Base-by-base conservation (phyloP, 371 early-diverging fungal species). In the Coelomomyces lativittatus region DNA sequence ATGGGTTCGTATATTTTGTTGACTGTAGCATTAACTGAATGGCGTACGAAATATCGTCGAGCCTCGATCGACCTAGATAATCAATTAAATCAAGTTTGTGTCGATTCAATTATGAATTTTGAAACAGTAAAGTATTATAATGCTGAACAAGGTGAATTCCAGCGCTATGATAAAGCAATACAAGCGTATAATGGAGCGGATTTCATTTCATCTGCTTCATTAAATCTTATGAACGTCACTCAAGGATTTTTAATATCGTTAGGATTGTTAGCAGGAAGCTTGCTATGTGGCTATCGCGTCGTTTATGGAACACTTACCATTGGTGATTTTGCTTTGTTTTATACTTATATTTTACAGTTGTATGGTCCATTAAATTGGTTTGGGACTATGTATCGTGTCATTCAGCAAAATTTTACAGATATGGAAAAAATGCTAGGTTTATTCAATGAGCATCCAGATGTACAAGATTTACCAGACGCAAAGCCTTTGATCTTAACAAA, bases 391-490 rank as follows among this genome's bases (percentile, higher is more conserved):
- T 63, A 24, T 52, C 56, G 67, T 19, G 66, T 70, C 57, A 78
- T 81, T 30, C 70, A 81, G 49, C 66, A 79, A 62, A 86, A 85
- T 69, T 87, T 88, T 60, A 75, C 88, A 35, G 90, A 89, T 51
- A 87, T 88, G 89, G 91, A 91, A 51, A 86, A 84, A 56, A 84
- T 91, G 81, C 61, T 90, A 39, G 84, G 81, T 30, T 59, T 89
- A 21, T 81, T 88, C 49, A 67, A 87, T 46, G 83, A 81, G 47
- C 57, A 77, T 1, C 57, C 72, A 31, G 80, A 78, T 30, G 70
- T 87, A 14, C 55, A 80, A 47, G 82, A 81, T 50, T 29, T 61
- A 10, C 47, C 47, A n/a, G 25, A 7, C 9, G 47, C 47, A n/a
- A 44, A 45, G 10, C 19, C 31, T 2, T 9, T 46, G 44, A 23